Conservation (phyloP, 257 asterid species). For the Eustoma russellianum region DNA sequence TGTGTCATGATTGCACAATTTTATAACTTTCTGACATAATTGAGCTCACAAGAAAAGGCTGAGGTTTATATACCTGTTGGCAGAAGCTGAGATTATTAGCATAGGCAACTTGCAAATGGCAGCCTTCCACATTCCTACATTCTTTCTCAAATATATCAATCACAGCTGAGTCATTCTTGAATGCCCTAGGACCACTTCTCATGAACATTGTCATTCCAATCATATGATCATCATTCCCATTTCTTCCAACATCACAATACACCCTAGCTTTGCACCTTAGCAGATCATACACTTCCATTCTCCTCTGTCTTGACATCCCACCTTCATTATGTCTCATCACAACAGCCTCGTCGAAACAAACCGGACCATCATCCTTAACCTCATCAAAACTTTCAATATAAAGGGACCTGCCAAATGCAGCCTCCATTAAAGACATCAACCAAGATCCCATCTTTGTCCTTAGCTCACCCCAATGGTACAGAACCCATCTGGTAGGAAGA, state of each 20-base stretch:
- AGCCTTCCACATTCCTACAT: slow-evolving; percentile 45
- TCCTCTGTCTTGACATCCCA: slow-evolving; percentile 49
- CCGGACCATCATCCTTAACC: slow-evolving; percentile 1
- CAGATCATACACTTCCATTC: slow-evolving; percentile 47
- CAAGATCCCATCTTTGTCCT: slow-evolving; percentile 45
- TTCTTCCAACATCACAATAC: slow-evolving; percentile 31
- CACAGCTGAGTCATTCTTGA: slow-evolving; percentile 42
- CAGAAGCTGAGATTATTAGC: slow-evolving; percentile 55
- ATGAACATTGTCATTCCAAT: slow-evolving; percentile 55
- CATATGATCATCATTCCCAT: slow-evolving; percentile 8
- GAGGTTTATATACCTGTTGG: slow-evolving; percentile 34
- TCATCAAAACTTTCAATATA: slow-evolving; percentile 23
- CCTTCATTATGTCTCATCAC: slow-evolving; percentile 77
- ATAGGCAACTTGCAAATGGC: slow-evolving; percentile 47
- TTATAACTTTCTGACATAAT: no score
- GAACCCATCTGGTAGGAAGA: slow-evolving; percentile 38
- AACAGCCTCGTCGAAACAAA: slow-evolving; percentile 47
- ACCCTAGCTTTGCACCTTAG: slow-evolving; percentile 54
- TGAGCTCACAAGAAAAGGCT: no score
- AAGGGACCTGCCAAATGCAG: slow-evolving; percentile 32
- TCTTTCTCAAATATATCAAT: slow-evolving; percentile 37
- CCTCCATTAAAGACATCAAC: slow-evolving; percentile 38
- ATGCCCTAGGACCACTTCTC: slow-evolving; percentile 61
- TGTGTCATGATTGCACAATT: no score
- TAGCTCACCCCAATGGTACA: slow-evolving; percentile 71